phyloP scores from a whole-genome alignment of 2,329 filamentous ascomycete genomes.

The Claviceps capensis region DNA sequence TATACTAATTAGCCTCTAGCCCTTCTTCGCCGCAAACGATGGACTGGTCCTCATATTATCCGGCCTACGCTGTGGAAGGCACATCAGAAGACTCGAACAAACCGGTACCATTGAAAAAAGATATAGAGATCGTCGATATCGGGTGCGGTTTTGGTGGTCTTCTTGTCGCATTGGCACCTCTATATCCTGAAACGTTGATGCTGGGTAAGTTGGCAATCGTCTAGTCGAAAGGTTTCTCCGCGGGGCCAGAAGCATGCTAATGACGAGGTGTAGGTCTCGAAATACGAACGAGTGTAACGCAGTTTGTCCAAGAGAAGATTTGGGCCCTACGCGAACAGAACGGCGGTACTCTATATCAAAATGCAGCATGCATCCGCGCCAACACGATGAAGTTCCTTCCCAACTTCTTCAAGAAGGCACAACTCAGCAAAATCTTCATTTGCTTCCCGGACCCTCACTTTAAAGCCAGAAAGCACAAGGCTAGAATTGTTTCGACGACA shows the following conservation, averaged over 20 bases:
- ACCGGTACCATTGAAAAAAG: constrained; percentile 29
- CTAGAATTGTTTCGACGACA: constrained; percentile 78
- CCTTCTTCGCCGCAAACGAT: constrained; percentile 67
- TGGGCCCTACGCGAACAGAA: constrained; percentile 62
- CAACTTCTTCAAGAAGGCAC: constrained; percentile 76
- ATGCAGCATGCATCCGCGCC: constrained; percentile 75
- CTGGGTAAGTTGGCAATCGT: constrained; percentile 45
- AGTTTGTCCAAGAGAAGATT: constrained; percentile 82
- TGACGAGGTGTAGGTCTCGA: constrained; percentile 54
- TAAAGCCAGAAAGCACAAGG: constrained; percentile 94
- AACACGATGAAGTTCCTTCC: constrained; percentile 99
- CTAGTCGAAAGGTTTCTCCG: not conserved
- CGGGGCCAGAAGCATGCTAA: not conserved
- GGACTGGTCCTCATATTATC: constrained; percentile 83
- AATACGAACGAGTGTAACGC: constrained; percentile 78
- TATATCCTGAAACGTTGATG: constrained; percentile 69
- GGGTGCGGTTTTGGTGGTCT: constrained; percentile 93
- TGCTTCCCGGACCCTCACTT: constrained; percentile 99
- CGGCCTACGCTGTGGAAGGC: constrained; percentile 46
- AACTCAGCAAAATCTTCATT: constrained; percentile 86
- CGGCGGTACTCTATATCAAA: constrained; percentile 53
- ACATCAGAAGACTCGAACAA: constrained; percentile 15
- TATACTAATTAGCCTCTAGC: constrained; percentile 30
- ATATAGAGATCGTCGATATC: constrained; percentile 89
- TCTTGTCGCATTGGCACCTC: constrained; percentile 69